Percentiles rank a stretch among this genome's conserved stretches.
These are phyloP conservation scores for Houttuynia cordata DNA, from an alignment of 164 flowering plant species.

Conservation along the genomic window DNA sequence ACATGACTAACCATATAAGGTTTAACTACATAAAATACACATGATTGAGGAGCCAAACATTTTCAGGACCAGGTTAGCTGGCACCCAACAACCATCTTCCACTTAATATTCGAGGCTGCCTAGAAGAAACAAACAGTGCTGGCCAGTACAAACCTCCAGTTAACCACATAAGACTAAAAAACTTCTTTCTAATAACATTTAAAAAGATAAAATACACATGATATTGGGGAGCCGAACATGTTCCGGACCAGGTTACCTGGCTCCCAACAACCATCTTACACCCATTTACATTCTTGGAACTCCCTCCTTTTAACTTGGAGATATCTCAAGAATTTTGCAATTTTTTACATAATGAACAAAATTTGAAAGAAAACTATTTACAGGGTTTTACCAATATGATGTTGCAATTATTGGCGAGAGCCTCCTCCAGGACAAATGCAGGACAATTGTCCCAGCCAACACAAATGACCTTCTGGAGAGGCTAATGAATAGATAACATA, in stretches of 20 bases:
- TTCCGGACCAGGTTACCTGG: background rate
- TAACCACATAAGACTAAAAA: background rate
- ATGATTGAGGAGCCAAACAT: background rate
- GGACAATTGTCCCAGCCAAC: slow-evolving; percentile 6
- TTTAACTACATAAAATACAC: background rate
- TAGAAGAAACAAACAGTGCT: too few species aligned
- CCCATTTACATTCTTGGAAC: background rate
- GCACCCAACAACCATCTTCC: background rate
- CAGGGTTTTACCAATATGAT: slow-evolving; percentile 24
- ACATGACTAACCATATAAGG: background rate
- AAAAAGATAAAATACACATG: background rate
- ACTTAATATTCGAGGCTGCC: background rate
- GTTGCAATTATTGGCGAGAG: slow-evolving; percentile 15
- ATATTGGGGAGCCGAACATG: background rate
- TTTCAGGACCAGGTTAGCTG: background rate
- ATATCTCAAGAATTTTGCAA: background rate
- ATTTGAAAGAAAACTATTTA: slow-evolving; percentile 7
- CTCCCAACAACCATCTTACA: background rate
- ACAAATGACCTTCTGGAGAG: slow-evolving; percentile 28
- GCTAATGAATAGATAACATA: slow-evolving; percentile 50
- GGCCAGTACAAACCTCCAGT: too few species aligned
- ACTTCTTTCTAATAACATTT: background rate
- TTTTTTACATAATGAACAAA: slow-evolving; percentile 15
- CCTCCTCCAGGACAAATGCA: slow-evolving; percentile 16
- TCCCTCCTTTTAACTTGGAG: background rate